Evolutionary conservation across 495 filamentous ascomycete genomes (phyloP).

Genomic region (Cercophora scortea): DNA sequence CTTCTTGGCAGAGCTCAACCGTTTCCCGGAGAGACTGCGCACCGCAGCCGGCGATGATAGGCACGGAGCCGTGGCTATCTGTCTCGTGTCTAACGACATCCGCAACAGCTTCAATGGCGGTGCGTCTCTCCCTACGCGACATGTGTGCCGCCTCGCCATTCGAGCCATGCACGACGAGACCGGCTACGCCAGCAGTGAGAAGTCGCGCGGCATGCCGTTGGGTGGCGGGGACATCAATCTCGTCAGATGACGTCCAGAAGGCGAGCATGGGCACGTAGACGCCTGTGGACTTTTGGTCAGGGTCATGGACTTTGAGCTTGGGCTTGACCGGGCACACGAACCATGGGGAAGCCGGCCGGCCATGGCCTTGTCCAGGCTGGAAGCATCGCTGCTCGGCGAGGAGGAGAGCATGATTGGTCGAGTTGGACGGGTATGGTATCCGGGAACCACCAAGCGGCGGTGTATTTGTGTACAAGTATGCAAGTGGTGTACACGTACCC

Average conservation of each 20-base stretch:
- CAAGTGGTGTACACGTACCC: no score
- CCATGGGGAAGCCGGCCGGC: no score
- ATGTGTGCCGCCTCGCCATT: conserved; percentile 87
- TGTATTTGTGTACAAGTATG: no score
- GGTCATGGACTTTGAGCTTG: no score
- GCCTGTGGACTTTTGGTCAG: conserved; percentile 21
- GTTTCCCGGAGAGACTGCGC: conserved; percentile 1
- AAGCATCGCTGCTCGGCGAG: no score
- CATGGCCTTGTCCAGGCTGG: no score
- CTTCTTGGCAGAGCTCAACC: conserved; percentile 56
- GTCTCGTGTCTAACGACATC: conserved; percentile 58
- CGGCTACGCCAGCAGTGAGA: conserved; percentile 60
- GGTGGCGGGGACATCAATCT: conserved; percentile 60
- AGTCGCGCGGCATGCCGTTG: conserved; percentile 65
- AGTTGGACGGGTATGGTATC: no score
- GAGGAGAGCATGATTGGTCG: no score
- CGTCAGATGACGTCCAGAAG: conserved; percentile 53
- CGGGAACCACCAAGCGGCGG: no score
- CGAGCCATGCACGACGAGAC: conserved; percentile 73
- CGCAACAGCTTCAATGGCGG: conserved; percentile 66
- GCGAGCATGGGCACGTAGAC: conserved; percentile 65
- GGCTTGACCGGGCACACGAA: no score
- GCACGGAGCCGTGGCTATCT: conserved; percentile 62
- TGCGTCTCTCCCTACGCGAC: conserved; percentile 58
- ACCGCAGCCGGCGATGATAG: conserved; percentile 70